Evolutionary conservation across 192 early-diverging fungal species (phyloP).

Genomic region (Haplosporangium gracile): DNA sequence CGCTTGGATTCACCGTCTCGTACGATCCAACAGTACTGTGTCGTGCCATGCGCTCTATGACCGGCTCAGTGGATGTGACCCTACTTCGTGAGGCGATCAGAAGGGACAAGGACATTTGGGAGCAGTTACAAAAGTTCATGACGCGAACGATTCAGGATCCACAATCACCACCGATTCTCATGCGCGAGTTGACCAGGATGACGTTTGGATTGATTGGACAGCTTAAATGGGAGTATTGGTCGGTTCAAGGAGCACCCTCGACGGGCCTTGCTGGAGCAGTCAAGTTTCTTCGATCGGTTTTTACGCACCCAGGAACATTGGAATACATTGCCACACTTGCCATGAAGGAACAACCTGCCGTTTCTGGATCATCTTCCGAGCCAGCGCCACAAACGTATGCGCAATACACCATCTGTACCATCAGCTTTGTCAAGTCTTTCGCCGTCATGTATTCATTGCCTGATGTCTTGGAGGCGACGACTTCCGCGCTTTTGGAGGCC

Average conservation of each 20-base stretch:
- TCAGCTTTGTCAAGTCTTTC: conserved; percentile 33
- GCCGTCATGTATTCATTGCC: conserved; percentile 6
- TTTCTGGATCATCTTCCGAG: background rate
- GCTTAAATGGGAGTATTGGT: conserved; percentile 35
- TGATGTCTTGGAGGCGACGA: background rate
- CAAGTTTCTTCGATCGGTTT: conserved; percentile 11
- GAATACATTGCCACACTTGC: conserved; percentile 17
- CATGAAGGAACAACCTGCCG: conserved; percentile 6
- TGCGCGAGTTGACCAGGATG: conserved; percentile 25
- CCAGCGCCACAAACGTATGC: background rate
- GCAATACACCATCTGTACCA: conserved; percentile 29
- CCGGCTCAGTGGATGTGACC: conserved; percentile 16
- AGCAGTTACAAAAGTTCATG: conserved; percentile 7
- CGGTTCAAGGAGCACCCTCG: background rate
- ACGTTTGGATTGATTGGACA: conserved; percentile 21
- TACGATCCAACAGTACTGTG: conserved; percentile 21
- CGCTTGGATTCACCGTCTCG: conserved; percentile 4
- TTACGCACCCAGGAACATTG: conserved; percentile 20
- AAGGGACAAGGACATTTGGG: conserved; percentile 10
- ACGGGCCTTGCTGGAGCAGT: background rate
- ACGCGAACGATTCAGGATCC: conserved; percentile 6
- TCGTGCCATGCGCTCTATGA: conserved; percentile 26
- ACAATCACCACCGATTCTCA: background rate
- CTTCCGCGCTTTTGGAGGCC: background rate
- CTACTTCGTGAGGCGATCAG: conserved; percentile 11